Percentiles rank a stretch among this genome's conserved stretches.
These are phyloP conservation scores for Cyclostephanos tholiformis DNA, from an alignment of 108 stramenopile species.

Conservation along the genomic window DNA sequence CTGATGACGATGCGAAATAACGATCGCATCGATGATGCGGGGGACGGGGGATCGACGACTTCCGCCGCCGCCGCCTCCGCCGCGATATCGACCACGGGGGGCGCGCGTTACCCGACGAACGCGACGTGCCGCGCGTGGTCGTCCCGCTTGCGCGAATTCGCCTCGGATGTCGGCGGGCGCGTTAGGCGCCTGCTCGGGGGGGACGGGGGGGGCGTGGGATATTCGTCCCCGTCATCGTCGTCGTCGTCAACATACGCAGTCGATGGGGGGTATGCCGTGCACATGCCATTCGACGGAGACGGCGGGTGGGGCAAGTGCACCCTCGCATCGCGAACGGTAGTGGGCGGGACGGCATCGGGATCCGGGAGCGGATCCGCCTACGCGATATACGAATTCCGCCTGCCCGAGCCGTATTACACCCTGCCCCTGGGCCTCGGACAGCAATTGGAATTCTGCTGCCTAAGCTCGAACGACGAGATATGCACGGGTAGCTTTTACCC, in stretches of 20 bases:
- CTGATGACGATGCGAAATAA: constrained; percentile 1
- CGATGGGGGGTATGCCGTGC: constrained; percentile 14
- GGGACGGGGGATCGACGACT: too few relatives aligned
- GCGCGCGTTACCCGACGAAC: too few relatives aligned
- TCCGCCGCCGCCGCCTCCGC: too few relatives aligned
- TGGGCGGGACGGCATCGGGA: constrained; percentile 11
- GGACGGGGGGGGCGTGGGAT: background rate
- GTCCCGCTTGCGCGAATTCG: background rate
- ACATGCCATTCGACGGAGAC: constrained; percentile 63
- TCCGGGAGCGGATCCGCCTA: constrained; percentile 34
- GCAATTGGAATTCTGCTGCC: constrained; percentile 64
- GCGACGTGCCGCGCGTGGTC: background rate
- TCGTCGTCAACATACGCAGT: too few relatives aligned
- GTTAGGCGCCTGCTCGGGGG: background rate
- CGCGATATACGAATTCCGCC: constrained; percentile 59
- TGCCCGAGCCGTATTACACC: constrained; percentile 55
- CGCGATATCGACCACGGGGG: too few relatives aligned
- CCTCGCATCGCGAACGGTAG: constrained; percentile 36
- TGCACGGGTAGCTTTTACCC: constrained; percentile 63
- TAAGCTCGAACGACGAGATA: constrained; percentile 58
- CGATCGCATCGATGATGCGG: background rate
- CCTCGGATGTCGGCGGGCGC: background rate
- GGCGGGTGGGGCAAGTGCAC: constrained; percentile 72
- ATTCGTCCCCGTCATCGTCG: background rate
- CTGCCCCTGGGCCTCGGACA: constrained; percentile 65